Percentiles rank a stretch among this genome's conserved stretches.
These are phyloP conservation scores for Lachnellula arida DNA, from an alignment of 2,329 filamentous ascomycete genomes.

Conservation along the genomic window DNA sequence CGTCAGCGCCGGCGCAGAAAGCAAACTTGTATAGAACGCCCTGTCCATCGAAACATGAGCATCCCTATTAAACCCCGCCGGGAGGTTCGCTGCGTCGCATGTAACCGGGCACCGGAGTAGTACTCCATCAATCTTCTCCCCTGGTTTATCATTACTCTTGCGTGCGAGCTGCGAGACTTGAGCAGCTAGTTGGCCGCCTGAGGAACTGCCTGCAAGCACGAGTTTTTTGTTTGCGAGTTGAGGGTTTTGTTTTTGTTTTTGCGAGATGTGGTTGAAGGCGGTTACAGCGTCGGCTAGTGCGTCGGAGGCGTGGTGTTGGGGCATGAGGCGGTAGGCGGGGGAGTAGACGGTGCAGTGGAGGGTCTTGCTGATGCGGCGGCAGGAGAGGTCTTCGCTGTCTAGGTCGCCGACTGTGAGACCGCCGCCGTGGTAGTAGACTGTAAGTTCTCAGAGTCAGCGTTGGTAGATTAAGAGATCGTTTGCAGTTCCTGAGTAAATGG, in stretches of 20 bases:
- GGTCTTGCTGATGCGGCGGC: conserved; percentile 38
- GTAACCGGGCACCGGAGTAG: conserved; percentile 46
- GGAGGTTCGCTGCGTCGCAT: conserved; percentile 40
- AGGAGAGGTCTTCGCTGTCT: conserved; percentile 46
- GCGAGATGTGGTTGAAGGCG: conserved; percentile 32
- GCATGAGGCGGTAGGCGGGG: conserved; percentile 43
- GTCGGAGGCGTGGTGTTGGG: conserved; percentile 35
- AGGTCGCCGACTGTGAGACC: conserved; percentile 44
- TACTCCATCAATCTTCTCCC: conserved; percentile 36
- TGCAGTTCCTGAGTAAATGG: too few relatives aligned
- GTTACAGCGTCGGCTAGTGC: conserved; percentile 40
- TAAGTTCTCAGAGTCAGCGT: too few relatives aligned
- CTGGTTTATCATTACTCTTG: not conserved
- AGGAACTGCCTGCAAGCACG: conserved; percentile 43
- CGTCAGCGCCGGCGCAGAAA: conserved; percentile 33
- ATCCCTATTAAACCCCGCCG: conserved; percentile 30
- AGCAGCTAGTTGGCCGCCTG: conserved; percentile 45
- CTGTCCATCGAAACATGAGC: conserved; percentile 38
- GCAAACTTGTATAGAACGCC: conserved; percentile 35
- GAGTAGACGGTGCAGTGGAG: conserved; percentile 37
- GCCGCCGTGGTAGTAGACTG: conserved; percentile 46
- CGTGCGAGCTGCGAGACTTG: conserved; percentile 36
- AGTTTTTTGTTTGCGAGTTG: conserved; percentile 2
- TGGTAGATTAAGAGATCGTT: too few relatives aligned
- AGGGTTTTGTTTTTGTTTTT: conserved; percentile 21